Base-by-base conservation (phyloP, 108 stramenopile species). In the Parietichytrium sp. region DNA sequence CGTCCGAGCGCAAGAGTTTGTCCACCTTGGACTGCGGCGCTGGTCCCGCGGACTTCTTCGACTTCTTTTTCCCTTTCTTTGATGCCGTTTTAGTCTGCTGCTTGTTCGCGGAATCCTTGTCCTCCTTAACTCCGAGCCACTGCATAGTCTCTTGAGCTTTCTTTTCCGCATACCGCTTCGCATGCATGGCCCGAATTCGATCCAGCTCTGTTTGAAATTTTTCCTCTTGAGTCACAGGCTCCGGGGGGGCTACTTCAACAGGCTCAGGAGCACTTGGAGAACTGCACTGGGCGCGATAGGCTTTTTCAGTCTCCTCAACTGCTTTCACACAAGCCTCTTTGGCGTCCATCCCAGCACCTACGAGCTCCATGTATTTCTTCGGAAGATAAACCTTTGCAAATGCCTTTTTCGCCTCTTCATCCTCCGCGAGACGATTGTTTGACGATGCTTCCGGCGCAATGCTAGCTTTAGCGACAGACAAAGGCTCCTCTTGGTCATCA, bases 311-410 rank as follows among this genome's bases (percentile, higher is more conserved):
- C 42, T 36, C 61, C 45, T 38, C 38, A 10, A 72, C 10, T 10
- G 61, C 61, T 10, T 45, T 42, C 18, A 72, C 33, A 2, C 61
- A 72, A 33, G 61, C 61, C 33, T 72, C 61, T 45, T 72, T 72
- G 0, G 61, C 38, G 42, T 33, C 61, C 61, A 72, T 72, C 1
- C 61, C 61, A 7, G 38, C 42, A 6, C 6, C 3, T 15, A 72
- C 3, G 6, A 72, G 61, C 61, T 72, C 61, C 20, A 45, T 16
- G 42, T 72, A 72, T 38, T 72, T 72, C 33, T 72, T 36, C 42
- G 61, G 61, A 33, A 72, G 0, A 45, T 33, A 72, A 10, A 23
- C 20, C 33, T 72, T 72, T 25, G 61, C 25, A 42, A 72, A 72
- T 6, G 15, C 20, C 3, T 72, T 12, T 25, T 23, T 36, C 1